Percentiles rank a stretch among this genome's conserved stretches.
Conservation (phyloP, 2,329 filamentous ascomycete genomes). For the Penicillium sp. region DNA sequence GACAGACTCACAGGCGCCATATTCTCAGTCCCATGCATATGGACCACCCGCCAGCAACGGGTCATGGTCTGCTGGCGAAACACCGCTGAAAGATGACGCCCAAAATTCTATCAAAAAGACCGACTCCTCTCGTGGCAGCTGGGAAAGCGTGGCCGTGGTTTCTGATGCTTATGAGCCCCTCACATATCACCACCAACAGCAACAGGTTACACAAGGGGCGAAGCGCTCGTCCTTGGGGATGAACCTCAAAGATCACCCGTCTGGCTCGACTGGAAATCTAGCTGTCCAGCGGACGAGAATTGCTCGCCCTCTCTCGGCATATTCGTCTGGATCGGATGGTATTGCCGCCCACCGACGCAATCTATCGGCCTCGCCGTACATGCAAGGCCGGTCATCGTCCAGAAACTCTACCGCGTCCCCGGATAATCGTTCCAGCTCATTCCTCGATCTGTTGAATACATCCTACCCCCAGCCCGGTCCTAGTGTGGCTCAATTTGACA, state of each 20-base stretch:
- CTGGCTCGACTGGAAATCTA: constrained; percentile 61
- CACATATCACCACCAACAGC: constrained; percentile 53
- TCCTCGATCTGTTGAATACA: constrained; percentile 62
- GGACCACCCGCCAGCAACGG: constrained; percentile 34
- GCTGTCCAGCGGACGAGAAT: constrained; percentile 53
- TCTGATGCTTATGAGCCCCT: constrained; percentile 47
- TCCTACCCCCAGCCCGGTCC: constrained; percentile 79
- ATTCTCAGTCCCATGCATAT: constrained; percentile 17
- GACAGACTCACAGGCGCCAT: constrained; percentile 23
- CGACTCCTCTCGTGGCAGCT: constrained; percentile 36
- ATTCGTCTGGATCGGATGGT: constrained; percentile 70
- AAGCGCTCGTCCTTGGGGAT: constrained; percentile 22
- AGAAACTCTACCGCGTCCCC: constrained; percentile 54
- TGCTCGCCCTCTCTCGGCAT: constrained; percentile 71
- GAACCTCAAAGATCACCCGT: constrained; percentile 48
- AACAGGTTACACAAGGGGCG: constrained; percentile 30
- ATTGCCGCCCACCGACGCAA: constrained; percentile 62
- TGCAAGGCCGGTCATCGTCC: constrained; percentile 51
- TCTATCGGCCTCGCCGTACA: constrained; percentile 52
- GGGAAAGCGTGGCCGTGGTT: constrained; percentile 35
- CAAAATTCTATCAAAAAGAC: constrained; percentile 19
- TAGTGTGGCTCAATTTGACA: constrained; percentile 68
- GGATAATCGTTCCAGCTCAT: constrained; percentile 59
- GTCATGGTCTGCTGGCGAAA: constrained; percentile 37
- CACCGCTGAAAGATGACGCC: constrained; percentile 25